Percentiles rank a stretch among this genome's conserved stretches.
phyloP scores from a whole-genome alignment of 2,329 filamentous ascomycete genomes.

The Sclerotinia minor region DNA sequence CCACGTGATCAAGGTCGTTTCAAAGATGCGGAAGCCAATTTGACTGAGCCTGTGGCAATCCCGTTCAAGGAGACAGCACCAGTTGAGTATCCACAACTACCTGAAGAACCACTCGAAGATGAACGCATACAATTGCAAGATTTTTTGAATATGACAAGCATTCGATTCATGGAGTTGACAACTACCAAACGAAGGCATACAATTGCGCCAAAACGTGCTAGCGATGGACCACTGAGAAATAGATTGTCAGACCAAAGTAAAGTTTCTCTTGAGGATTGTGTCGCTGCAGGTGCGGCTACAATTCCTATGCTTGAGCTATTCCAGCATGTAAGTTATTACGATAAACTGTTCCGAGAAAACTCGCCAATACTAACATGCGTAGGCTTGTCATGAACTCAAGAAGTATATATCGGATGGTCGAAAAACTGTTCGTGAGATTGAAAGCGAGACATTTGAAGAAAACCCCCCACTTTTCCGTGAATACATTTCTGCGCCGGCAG shows the following conservation, averaged over 20 bases:
- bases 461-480: conserved; percentile 91
- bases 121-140: conserved; percentile 81
- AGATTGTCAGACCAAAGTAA: conserved; percentile 42
- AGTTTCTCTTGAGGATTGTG: conserved; percentile 70
- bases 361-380: conserved; percentile 38
- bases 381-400: conserved; percentile 90
- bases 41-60: conserved; percentile 45
- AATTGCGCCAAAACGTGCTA: conserved; percentile 56
- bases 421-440: conserved; percentile 85
- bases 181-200: conserved; percentile 92
- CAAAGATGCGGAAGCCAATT: conserved; percentile 50
- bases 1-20: conserved; percentile 58
- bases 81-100: conserved; percentile 50
- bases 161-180: conserved; percentile 98
- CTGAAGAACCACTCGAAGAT: conserved; percentile 44
- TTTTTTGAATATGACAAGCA: conserved; percentile 92
- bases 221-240: conserved; percentile 41
- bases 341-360: not conserved
- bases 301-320: conserved; percentile 92
- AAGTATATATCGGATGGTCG: conserved; percentile 94
- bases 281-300: conserved; percentile 87
- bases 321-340: conserved; percentile 66
- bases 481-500: conserved; percentile 81
- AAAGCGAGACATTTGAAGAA: conserved; percentile 82
- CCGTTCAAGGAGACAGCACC: conserved; percentile 47